A percentile compares a stretch with the other conserved stretches of the same genome.
phyloP scores from a whole-genome alignment of 2,329 filamentous ascomycete genomes.

The Pseudogymnoascus sp. region DNA sequence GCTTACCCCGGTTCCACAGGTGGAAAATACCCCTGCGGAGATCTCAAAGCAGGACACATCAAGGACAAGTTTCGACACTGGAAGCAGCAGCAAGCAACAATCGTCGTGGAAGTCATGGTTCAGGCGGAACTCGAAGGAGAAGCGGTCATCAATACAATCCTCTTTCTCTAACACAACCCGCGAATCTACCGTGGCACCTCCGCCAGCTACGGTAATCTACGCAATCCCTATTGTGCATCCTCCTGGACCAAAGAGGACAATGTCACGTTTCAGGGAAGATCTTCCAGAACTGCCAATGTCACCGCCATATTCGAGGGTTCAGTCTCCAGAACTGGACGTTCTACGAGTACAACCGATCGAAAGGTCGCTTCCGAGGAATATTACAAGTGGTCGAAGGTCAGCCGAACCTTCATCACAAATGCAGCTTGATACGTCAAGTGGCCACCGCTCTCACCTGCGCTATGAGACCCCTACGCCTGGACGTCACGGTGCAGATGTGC shows the following conservation, averaged over 20 bases:
- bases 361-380: constrained; percentile 20
- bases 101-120: constrained; percentile 66
- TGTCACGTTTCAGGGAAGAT: constrained; percentile 88
- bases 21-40: constrained; percentile 26
- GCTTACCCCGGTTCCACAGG: not conserved
- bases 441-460: constrained; percentile 34
- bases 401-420: constrained; percentile 27
- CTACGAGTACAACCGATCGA: constrained; percentile 31
- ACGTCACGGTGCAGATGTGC: constrained; percentile 31
- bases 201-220: not conserved
- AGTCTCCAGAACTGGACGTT: constrained; percentile 61
- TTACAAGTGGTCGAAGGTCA: constrained; percentile 21
- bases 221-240: constrained; percentile 32
- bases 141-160: constrained; percentile 50
- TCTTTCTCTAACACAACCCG: constrained; percentile 91
- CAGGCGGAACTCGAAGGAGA: constrained; percentile 44
- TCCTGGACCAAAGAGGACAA: constrained; percentile 56
- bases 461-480: constrained; percentile 39
- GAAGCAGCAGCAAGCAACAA: constrained; percentile 34
- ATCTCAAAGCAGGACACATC: constrained; percentile 42
- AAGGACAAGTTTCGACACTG: constrained; percentile 46
- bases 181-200: constrained; percentile 58
- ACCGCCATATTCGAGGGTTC: constrained; percentile 73
- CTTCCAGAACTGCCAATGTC: constrained; percentile 78
- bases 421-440: constrained; percentile 42